Evolutionary conservation across 2,329 filamentous ascomycete genomes (phyloP).

Genomic region (Diaporthe aspalathi): DNA sequence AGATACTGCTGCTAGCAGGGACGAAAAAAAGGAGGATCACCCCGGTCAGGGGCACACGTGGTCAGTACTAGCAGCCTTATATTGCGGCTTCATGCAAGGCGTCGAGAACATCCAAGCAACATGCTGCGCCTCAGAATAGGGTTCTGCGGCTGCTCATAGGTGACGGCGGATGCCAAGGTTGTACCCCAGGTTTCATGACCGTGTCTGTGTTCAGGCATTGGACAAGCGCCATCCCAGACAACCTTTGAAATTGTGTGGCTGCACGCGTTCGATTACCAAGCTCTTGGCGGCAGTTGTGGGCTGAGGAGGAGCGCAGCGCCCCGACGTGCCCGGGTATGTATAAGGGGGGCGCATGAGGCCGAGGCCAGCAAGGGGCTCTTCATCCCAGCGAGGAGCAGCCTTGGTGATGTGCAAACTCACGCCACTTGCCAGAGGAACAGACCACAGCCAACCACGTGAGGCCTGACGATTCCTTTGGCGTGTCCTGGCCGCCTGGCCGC

Average conservation of each 20-base stretch:
- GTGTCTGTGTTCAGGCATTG: constrained; percentile 21
- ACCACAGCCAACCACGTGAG: constrained; percentile 18
- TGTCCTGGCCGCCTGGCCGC: constrained; percentile 2
- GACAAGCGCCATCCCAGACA: constrained; percentile 5
- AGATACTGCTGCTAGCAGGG: not conserved
- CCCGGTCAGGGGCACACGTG: constrained; percentile 28
- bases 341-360: constrained; percentile 17
- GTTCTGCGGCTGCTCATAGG: constrained; percentile 31
- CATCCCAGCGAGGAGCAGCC: constrained; percentile 10
- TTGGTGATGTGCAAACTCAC: constrained; percentile 19
- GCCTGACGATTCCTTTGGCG: not conserved
- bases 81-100: constrained; percentile 28
- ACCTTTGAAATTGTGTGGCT: constrained; percentile 11
- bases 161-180: constrained; percentile 3
- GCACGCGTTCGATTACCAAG: not conserved
- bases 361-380: not conserved
- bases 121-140: constrained; percentile 24
- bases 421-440: constrained; percentile 12
- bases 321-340: not conserved
- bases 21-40: constrained; percentile 26
- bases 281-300: constrained; percentile 12
- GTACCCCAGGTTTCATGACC: constrained; percentile 28
- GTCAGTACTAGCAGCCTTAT: constrained; percentile 19
- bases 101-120: not conserved
- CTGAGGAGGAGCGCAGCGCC: not conserved